Base-by-base conservation (phyloP, 2,329 filamentous ascomycete species). In the Aschersonia sp. region DNA sequence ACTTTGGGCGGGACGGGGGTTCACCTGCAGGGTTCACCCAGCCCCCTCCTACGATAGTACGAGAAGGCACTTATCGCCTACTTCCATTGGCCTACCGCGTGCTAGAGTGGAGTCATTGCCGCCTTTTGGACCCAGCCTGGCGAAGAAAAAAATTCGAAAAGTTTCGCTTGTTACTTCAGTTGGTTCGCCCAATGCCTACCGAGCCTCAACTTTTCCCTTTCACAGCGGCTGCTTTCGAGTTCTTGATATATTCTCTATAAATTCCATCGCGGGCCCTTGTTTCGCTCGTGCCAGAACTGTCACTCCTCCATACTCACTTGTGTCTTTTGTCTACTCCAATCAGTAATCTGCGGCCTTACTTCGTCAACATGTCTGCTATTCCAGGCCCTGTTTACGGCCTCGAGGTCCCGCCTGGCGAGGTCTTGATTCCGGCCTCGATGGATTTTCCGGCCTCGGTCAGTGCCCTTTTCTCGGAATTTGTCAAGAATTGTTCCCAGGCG, bases 381-480 rank as follows among this genome's bases (percentile, higher is more conserved):
- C 75, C 78, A 54, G 85, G 92, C 67, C 86, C 85, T 65, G 76
- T 97, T 64, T 98, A 92, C 66, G 89, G 89, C 69, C 84, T 96
- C 57, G 82, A 88, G 74, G 85, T 97, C 68, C 89, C 89, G 58
- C 77, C 86, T 58, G 87, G 85, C 62, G 86, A 87, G 68, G 73
- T 88, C 64, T 73, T 92, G 65, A 80, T 96, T 58, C 84, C 87
- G 55, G 88, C 86, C 50, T 73, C 81, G 53, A 75, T 82, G 53
- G 82, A 91, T 56, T 83, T 91, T 59, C 85, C 86, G 62, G 86
- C 88, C 51, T 85, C 85, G 65, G 88, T 94, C 74, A 75, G 85
- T 78, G 9, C 40, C 20, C 7, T 42, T n/a, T 7, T 28, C 40
- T 43, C 30, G 44, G 5, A 28, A 38, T 43, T 45, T n/a, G 38